Evolutionary conservation across 305 asterid species (phyloP).

Genomic region (Fraxinus velutina): DNA sequence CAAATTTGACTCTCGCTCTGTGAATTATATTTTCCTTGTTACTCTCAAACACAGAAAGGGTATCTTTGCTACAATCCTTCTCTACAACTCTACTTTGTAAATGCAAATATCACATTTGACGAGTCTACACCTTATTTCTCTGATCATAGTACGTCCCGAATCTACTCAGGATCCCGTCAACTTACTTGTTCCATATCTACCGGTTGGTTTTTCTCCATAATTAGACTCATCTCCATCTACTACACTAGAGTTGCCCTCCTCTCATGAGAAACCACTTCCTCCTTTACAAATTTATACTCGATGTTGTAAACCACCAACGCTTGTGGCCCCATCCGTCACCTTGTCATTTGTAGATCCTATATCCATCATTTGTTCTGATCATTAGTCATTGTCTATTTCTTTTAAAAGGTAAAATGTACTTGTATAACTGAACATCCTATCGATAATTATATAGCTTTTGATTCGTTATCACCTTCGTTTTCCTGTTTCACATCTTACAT

Average conservation of each 20-base stretch:
- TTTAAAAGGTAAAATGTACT: background rate
- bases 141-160: background rate
- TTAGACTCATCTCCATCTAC: background rate
- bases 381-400: too few relatives aligned
- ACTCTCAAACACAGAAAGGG: background rate
- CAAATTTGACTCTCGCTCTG: background rate
- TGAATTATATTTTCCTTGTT: background rate
- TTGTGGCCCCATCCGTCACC: background rate
- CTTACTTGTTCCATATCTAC: background rate
- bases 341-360: background rate
- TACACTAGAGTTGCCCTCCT: background rate
- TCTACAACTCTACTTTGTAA: background rate
- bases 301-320: background rate
- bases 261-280: background rate
- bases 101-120: background rate
- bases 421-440: background rate
- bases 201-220: background rate
- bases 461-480: background rate
- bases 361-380: background rate
- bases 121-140: background rate
- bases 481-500: background rate
- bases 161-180: background rate
- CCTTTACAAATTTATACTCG: background rate
- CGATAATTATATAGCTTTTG: background rate
- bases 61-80: background rate